Conservation (phyloP, 2,329 filamentous ascomycete genomes). For the Alternaria triticina region DNA sequence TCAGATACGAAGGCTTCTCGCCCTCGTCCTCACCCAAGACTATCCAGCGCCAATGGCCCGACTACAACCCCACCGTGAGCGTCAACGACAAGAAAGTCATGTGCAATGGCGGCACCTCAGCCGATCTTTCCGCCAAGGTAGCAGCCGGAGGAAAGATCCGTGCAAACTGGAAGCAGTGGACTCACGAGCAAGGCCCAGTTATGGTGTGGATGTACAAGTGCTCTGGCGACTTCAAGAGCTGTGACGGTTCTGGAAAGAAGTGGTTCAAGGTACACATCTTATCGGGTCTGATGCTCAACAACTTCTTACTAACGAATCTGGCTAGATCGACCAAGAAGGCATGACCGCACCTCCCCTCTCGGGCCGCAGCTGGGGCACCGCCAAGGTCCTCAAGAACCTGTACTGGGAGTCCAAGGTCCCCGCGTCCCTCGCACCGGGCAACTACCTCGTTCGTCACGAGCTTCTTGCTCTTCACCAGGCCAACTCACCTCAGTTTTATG, state of each 20-base stretch:
- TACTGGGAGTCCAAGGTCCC: constrained; percentile 63
- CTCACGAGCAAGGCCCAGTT: constrained; percentile 64
- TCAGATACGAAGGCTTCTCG: constrained; percentile 61
- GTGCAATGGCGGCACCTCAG: constrained; percentile 59
- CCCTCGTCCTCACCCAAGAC: constrained; percentile 57
- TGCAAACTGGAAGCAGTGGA: constrained; percentile 65
- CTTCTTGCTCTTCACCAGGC: constrained; percentile 63
- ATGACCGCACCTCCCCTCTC: constrained; percentile 55
- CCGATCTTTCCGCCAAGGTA: constrained; percentile 54
- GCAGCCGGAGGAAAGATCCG: constrained; percentile 59
- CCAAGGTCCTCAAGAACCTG: constrained; percentile 55
- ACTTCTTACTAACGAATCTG: neutral
- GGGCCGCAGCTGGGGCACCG: constrained; percentile 59
- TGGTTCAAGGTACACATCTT: constrained; percentile 63
- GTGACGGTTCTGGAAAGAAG: constrained; percentile 59
- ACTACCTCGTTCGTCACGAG: constrained; percentile 58
- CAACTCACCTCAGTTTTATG: constrained; percentile 60
- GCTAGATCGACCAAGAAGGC: constrained; percentile 57
- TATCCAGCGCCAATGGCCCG: constrained; percentile 65
- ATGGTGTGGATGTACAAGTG: constrained; percentile 64
- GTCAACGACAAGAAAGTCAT: constrained; percentile 59
- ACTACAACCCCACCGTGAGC: constrained; percentile 62
- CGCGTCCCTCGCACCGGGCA: constrained; percentile 46
- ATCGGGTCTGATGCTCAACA: neutral
- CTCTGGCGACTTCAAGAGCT: constrained; percentile 55